A percentile compares a stretch with the other conserved stretches of the same genome.
These are phyloP conservation scores for Colletotrichum liriopes DNA, from an alignment of 2,329 filamentous ascomycete genomes.

Conservation along the genomic window DNA sequence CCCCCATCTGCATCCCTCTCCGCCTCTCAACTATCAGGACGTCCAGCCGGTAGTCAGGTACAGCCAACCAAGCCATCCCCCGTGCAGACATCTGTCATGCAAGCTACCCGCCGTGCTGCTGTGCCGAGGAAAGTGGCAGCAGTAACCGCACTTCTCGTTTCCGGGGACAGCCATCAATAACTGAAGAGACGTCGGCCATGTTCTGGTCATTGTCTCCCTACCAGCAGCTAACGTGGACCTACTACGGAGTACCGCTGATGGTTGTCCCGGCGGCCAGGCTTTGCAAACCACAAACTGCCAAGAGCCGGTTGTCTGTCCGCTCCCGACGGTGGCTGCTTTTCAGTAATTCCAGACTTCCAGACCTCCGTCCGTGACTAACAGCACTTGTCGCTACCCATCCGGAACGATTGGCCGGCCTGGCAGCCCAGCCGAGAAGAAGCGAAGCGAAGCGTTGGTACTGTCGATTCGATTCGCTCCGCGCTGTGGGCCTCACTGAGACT, in stretches of 20 bases:
- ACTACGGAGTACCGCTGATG: not conserved
- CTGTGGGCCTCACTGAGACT: slow-evolving; percentile 15
- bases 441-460: not conserved
- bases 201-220: too few species aligned
- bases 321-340: not conserved
- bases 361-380: not conserved
- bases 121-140: slow-evolving; percentile 5
- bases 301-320: not conserved
- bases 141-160: slow-evolving; percentile 16
- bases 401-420: slow-evolving; percentile 20
- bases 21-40: not conserved
- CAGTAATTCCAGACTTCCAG: not conserved
- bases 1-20: slow-evolving; percentile 16
- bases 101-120: slow-evolving; percentile 13
- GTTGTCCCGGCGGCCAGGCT: not conserved
- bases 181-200: not conserved
- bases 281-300: slow-evolving; percentile 1
- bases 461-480: slow-evolving; percentile 7
- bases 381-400: slow-evolving; percentile 18
- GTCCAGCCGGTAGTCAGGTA: slow-evolving; percentile 25
- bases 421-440: slow-evolving; percentile 22
- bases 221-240: slow-evolving; percentile 16
- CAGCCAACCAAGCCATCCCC: slow-evolving; percentile 26
- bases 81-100: slow-evolving; percentile 35
- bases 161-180: slow-evolving; percentile 3